phyloP scores from a whole-genome alignment of 805 yeast species.

The Cyberlindnera sargentensis region DNA sequence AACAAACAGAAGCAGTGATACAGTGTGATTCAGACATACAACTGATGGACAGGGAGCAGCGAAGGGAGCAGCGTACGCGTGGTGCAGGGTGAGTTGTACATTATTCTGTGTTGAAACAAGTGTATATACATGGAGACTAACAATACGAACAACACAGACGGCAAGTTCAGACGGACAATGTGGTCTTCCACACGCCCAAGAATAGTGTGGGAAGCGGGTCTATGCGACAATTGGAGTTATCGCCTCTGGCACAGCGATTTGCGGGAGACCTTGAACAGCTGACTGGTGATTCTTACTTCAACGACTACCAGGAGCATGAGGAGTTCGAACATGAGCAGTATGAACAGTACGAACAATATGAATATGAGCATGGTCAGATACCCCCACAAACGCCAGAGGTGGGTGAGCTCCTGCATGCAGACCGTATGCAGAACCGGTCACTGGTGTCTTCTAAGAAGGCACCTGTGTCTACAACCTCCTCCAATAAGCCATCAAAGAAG shows the following conservation, averaged over 20 bases:
- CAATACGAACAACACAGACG: not conserved
- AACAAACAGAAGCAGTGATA: too few relatives aligned
- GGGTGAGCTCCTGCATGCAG: not conserved
- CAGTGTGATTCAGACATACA: too few relatives aligned
- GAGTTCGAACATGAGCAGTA: not conserved
- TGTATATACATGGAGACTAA: conserved; percentile 4
- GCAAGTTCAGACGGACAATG: conserved; percentile 3
- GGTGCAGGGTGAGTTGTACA: conserved; percentile 14
- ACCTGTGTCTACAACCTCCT: not conserved
- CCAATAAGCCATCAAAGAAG: too few relatives aligned
- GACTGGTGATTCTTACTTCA: not conserved
- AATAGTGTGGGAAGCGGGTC: too few relatives aligned
- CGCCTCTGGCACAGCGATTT: not conserved
- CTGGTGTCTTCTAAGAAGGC: conserved; percentile 8
- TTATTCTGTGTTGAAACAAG: not conserved
- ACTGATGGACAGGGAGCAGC: conserved; percentile 15
- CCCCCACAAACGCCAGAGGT: not conserved
- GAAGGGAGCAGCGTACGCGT: conserved; percentile 11
- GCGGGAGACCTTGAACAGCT: not conserved
- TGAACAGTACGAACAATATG: not conserved
- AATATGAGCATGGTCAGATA: not conserved
- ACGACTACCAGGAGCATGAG: not conserved
- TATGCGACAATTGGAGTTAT: too few relatives aligned
- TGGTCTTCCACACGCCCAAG: conserved; percentile 9
- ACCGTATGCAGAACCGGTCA: conserved; percentile 3